These are phyloP conservation scores for Cladosporium colombiae DNA, from an alignment of 2,329 filamentous ascomycete genomes.

Conservation along the genomic window DNA sequence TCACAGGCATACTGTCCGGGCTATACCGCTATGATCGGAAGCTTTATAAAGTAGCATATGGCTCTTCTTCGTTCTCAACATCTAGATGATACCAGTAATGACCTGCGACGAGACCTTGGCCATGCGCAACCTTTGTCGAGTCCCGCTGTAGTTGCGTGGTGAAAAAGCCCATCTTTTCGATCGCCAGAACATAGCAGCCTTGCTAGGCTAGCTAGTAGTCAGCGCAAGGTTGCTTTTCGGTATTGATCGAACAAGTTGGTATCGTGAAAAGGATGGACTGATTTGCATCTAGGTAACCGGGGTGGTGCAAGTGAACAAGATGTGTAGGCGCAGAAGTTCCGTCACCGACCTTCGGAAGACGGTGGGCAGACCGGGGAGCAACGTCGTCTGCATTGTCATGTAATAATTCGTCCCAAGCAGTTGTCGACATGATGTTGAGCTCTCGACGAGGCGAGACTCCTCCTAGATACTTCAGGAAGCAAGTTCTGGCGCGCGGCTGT, in stretches of 20 bases:
- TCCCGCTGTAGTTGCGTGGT: neutral
- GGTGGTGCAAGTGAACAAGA: conserved; percentile 3
- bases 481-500: neutral
- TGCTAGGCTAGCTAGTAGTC: conserved; percentile 5
- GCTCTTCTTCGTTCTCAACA: neutral
- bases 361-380: neutral
- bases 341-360: conserved; percentile 5
- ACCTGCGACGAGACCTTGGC: conserved; percentile 1
- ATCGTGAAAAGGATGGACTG: neutral
- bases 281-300: conserved; percentile 2
- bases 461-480: neutral
- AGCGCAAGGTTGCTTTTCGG: neutral
- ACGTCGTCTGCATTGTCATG: neutral
- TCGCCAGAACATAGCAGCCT: conserved; percentile 1
- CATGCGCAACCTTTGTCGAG: neutral
- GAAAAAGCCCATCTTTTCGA: conserved; percentile 4
- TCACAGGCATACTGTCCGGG: conserved; percentile 2
- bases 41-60: conserved; percentile 1
- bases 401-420: neutral
- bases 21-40: neutral
- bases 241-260: conserved; percentile 3
- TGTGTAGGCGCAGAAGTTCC: conserved; percentile 6
- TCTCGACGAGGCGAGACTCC: neutral
- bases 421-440: neutral
- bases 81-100: conserved; percentile 11